phyloP scores from a whole-genome alignment of 768 basidiomycete species.

The Lactifluus pinguis region DNA sequence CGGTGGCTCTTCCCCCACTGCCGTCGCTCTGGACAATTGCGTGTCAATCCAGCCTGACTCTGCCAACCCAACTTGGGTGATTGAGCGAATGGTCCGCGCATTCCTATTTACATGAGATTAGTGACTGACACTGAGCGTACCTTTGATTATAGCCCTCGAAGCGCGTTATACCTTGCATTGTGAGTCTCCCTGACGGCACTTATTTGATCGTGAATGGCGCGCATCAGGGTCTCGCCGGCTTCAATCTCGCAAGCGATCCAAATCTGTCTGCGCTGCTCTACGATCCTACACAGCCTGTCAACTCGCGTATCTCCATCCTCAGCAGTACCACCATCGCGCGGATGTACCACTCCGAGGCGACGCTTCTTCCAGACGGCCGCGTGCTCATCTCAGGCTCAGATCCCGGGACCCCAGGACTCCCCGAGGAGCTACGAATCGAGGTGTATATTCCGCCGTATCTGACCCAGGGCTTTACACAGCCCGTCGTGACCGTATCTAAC shows the following conservation, averaged over 20 bases:
- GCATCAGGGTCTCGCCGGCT: conserved; percentile 59
- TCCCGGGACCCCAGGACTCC: conserved; percentile 50
- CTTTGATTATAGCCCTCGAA: conserved; percentile 42
- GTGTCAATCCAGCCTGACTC: conserved; percentile 60
- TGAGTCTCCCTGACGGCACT: conserved; percentile 64
- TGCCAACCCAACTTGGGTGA: conserved; percentile 49
- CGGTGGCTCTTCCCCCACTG: conserved; percentile 56
- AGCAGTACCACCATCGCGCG: conserved; percentile 62
- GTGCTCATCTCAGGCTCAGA: conserved; percentile 73
- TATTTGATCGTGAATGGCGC: conserved; percentile 73
- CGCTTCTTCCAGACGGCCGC: conserved; percentile 65
- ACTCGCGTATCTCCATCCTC: conserved; percentile 58
- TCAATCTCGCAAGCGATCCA: conserved; percentile 57
- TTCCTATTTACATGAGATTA: conserved; percentile 31
- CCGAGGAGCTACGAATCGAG: conserved; percentile 71
- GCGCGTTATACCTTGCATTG: conserved; percentile 73
- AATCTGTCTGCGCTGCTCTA: conserved; percentile 61
- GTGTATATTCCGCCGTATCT: conserved; percentile 87
- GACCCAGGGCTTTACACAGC: conserved; percentile 50
- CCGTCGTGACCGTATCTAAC: conserved; percentile 45
- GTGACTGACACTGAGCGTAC: background rate
- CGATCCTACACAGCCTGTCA: conserved; percentile 50
- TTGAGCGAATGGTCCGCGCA: conserved; percentile 68
- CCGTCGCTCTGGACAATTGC: conserved; percentile 52
- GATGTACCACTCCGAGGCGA: conserved; percentile 71